Percentiles rank a stretch among this genome's conserved stretches.
These are phyloP conservation scores for Mycena belliarum DNA, from an alignment of 768 basidiomycete species.

Conservation along the genomic window DNA sequence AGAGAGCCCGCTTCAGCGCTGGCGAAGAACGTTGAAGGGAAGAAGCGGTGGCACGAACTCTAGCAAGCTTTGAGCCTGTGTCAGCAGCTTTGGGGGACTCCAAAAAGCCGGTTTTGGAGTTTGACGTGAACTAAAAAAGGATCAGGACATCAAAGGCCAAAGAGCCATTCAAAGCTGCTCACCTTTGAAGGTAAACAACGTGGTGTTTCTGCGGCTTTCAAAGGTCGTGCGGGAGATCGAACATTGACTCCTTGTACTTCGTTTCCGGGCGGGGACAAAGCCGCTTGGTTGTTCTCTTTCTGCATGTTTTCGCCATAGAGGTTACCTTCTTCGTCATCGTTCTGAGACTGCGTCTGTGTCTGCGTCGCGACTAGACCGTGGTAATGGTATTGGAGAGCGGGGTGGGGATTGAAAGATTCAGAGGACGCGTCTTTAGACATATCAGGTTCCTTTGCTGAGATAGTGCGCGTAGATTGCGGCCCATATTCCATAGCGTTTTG, in stretches of 20 bases:
- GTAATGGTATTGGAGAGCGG: conserved; percentile 53
- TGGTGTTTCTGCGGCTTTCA: conserved; percentile 30
- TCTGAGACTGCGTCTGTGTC: conserved; percentile 53
- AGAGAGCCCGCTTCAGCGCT: conserved; percentile 30
- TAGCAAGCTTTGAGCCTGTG: conserved; percentile 10
- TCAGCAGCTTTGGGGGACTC: conserved; percentile 29
- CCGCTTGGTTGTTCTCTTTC: conserved; percentile 45
- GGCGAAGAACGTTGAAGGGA: conserved; percentile 20
- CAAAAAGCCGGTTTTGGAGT: conserved; percentile 35
- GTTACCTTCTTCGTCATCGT: conserved; percentile 35
- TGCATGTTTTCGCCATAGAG: conserved; percentile 44
- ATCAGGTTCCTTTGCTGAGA: conserved; percentile 23
- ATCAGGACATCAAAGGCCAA: conserved; percentile 13
- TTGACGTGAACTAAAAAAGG: conserved; percentile 26
- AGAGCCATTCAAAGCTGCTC: conserved; percentile 28
- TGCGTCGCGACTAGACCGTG: conserved; percentile 59
- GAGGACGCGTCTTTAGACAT: conserved; percentile 38
- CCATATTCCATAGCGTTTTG: conserved; percentile 42
- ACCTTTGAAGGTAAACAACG: conserved; percentile 28
- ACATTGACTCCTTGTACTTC: conserved; percentile 26
- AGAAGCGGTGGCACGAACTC: conserved; percentile 20
- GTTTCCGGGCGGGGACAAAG: conserved; percentile 17
- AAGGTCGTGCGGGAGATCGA: conserved; percentile 25
- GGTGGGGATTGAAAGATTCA: conserved; percentile 37
- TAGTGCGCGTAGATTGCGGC: conserved; percentile 7